phyloP scores from a whole-genome alignment of 2,329 filamentous ascomycete species.

The Venturia carpophila region DNA sequence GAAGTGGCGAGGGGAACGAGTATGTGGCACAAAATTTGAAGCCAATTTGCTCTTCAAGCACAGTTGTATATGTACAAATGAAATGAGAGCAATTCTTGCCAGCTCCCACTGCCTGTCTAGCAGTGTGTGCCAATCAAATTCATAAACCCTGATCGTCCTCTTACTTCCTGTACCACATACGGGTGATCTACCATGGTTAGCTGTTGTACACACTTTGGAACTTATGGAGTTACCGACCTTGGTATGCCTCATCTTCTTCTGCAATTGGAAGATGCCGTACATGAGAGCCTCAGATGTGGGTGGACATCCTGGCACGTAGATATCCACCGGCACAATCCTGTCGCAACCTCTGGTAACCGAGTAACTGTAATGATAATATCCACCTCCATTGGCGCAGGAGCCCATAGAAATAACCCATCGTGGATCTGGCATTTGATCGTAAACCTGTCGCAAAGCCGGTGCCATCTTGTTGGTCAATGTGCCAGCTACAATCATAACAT shows the following conservation, averaged over 20 bases:
- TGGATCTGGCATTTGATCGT: slow-evolving; percentile 92
- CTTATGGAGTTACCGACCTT: slow-evolving; percentile 24
- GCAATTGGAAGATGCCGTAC: slow-evolving; percentile 64
- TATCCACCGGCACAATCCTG: slow-evolving; percentile 72
- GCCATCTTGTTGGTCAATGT: slow-evolving; percentile 97
- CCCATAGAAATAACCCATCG: slow-evolving; percentile 84
- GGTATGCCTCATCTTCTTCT: slow-evolving; percentile 65
- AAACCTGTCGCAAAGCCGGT: slow-evolving; percentile 78
- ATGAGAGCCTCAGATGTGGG: slow-evolving; percentile 48
- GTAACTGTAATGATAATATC: slow-evolving; percentile 84
- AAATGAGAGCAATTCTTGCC: neutral
- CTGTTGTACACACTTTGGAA: neutral
- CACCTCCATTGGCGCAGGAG: slow-evolving; percentile 74
- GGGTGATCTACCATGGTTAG: slow-evolving; percentile 35
- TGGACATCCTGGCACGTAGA: slow-evolving; percentile 71
- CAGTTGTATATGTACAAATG: slow-evolving; percentile 14
- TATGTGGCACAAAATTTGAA: neutral
- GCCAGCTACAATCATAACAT: slow-evolving; percentile 91
- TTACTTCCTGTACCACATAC: slow-evolving; percentile 52
- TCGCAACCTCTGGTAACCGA: slow-evolving; percentile 70
- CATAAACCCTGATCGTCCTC: slow-evolving; percentile 16
- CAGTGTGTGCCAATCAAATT: neutral
- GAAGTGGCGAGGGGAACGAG: no score
- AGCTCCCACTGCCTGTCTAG: neutral
- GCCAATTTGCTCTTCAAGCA: neutral